These are phyloP conservation scores for Chaetomium fimeti DNA, from an alignment of 495 filamentous ascomycete genomes.

Conservation along the genomic window DNA sequence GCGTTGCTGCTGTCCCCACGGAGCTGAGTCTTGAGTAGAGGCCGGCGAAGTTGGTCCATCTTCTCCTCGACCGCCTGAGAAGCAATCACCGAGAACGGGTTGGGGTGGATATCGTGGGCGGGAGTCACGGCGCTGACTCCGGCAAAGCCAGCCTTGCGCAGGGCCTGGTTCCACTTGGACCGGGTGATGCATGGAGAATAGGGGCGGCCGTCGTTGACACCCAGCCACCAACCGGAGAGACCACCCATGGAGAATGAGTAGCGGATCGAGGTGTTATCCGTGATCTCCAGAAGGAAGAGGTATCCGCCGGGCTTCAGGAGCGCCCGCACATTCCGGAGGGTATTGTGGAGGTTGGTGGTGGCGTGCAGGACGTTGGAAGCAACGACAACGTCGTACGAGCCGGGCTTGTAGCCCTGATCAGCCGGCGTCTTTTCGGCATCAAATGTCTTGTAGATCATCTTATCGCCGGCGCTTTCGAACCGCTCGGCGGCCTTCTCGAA, in stretches of 20 bases:
- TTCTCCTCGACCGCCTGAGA: not conserved
- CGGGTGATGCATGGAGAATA: not conserved
- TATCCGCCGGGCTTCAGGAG: slow-evolving; percentile 10
- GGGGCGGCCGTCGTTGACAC: not conserved
- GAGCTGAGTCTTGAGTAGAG: not conserved
- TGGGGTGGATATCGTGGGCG: not conserved
- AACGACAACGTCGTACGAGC: slow-evolving; percentile 11
- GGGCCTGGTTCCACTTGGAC: not conserved
- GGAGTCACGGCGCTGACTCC: not conserved
- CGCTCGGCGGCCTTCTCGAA: not conserved
- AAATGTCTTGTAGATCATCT: not conserved
- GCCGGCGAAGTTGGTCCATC: not conserved
- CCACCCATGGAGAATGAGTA: not conserved
- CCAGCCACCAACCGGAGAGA: not conserved
- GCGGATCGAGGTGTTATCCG: not conserved
- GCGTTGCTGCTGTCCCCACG: not conserved
- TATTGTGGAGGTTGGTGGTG: not conserved
- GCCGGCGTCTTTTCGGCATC: not conserved
- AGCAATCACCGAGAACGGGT: not conserved
- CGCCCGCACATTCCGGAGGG: not conserved
- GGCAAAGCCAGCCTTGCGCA: not conserved
- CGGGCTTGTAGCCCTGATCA: not conserved
- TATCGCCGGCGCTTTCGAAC: not conserved
- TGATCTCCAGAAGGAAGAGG: not conserved
- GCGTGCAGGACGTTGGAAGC: not conserved